Evolutionary conservation across 2,329 filamentous ascomycete species (phyloP).

Genomic region (Drechslerella coelobrocha): DNA sequence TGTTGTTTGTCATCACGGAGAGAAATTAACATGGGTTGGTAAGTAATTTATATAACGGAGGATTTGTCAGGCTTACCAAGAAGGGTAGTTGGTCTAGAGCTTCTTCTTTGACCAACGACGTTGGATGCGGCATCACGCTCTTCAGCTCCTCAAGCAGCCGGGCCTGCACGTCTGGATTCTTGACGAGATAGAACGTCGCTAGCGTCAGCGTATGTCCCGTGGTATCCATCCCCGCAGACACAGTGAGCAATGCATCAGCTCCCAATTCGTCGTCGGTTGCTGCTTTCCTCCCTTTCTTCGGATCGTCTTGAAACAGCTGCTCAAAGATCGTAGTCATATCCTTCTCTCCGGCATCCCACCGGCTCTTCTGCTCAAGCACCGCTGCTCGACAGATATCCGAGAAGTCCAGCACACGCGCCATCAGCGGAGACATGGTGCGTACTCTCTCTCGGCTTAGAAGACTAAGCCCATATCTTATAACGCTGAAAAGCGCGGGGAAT

Average conservation of each 20-base stretch:
- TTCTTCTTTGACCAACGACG: constrained; percentile 17
- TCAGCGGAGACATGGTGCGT: neutral
- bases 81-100: constrained; percentile 22
- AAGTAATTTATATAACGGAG: neutral
- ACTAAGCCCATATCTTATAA: constrained; percentile 11
- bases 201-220: constrained; percentile 41
- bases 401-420: constrained; percentile 27
- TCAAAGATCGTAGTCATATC: constrained; percentile 36
- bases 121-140: constrained; percentile 20
- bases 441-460: constrained; percentile 11
- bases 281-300: constrained; percentile 31
- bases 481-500: constrained; percentile 11
- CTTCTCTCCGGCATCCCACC: constrained; percentile 25
- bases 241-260: constrained; percentile 32
- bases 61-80: constrained; percentile 14
- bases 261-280: constrained; percentile 25
- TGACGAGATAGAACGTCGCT: constrained; percentile 30
- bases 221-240: constrained; percentile 49
- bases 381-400: constrained; percentile 13
- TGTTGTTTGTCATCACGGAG: neutral
- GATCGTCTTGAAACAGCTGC: constrained; percentile 39
- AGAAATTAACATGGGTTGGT: neutral
- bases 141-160: constrained; percentile 37
- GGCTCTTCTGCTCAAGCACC: constrained; percentile 20
- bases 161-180: constrained; percentile 29